Evolutionary conservation across 306 rosid species (phyloP).

Genomic region (Crotalaria pallida): DNA sequence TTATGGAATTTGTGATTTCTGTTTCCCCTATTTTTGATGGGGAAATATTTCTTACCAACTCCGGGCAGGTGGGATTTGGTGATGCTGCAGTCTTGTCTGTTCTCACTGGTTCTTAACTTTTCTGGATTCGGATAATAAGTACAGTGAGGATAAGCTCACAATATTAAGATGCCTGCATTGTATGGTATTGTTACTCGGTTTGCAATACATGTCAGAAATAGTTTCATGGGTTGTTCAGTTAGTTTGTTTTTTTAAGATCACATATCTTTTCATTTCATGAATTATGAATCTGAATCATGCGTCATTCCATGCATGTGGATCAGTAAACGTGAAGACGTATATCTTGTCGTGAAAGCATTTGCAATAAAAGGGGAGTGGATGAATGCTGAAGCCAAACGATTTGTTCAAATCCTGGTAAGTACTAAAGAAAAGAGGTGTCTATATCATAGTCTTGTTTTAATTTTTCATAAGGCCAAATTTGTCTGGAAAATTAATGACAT

Average conservation of each 20-base stretch:
- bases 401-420: slow-evolving; percentile 70
- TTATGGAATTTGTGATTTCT: not conserved
- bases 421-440: slow-evolving; percentile 3
- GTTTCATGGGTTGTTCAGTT: slow-evolving; percentile 3
- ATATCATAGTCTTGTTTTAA: not conserved
- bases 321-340: slow-evolving; percentile 89
- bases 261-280: not conserved
- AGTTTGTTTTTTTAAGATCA: not conserved
- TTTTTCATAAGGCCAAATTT: not conserved
- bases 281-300: slow-evolving; percentile 24
- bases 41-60: not conserved
- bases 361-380: slow-evolving; percentile 63
- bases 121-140: not conserved
- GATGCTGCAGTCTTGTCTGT: not conserved
- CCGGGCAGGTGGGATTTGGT: not conserved
- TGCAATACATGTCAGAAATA: not conserved
- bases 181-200: not conserved
- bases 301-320: slow-evolving; percentile 30
- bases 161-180: slow-evolving; percentile 2
- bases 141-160: not conserved
- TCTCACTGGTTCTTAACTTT: not conserved
- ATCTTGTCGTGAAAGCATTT: slow-evolving; percentile 72
- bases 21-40: not conserved
- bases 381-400: slow-evolving; percentile 64
- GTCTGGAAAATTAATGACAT: not conserved